Evolutionary conservation across 2,329 filamentous ascomycete species (phyloP), one percentile per base, ranked within the genome.

Genomic region (Calycina marina): DNA sequence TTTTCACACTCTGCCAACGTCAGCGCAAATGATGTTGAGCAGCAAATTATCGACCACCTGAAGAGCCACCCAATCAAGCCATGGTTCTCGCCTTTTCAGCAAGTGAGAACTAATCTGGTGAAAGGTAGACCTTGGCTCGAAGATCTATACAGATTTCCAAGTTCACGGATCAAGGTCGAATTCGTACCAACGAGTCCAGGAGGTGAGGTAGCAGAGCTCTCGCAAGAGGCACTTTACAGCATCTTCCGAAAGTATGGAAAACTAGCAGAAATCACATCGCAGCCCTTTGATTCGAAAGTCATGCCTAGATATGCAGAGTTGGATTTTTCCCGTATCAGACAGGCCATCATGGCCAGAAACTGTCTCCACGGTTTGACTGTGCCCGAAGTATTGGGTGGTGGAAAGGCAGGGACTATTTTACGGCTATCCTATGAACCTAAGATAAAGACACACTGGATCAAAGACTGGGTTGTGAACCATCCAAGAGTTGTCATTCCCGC

Each of bases 221-320:
- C 79, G 0, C 84, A 93, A 47, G 90, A 98, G 53, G 72, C 74
- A 1, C 58, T 96, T 0, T 96, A 93, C 57, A 77, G 76, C 24
- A 63, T 93, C 28, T 93, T 96, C 51, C 73, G 90, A 22, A 74
- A 72, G 29, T 98, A 93, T 55, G 90, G 90, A 14, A 93, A 93
- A 54, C 73, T 98, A 31, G 67, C 73, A 14, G 84, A 96, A 44
- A 94, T 98, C 37, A 64, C 71, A 2, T 69, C 77, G 1, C 84
- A 94, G 50, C 72, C 84, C 0, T 74, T 77, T 3, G 86, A 93
- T 48, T 93, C 85, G 8, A 94, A 94, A 54, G 62, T 84, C 2
- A 49, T 80, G 3, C 88, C 90, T 0, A 77, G 75, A 46, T 93
- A 73, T 54, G 85, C 86, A 0, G 71, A 74, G 32, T 56, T 96